These are phyloP conservation scores for Aeschynomene evenia DNA, from an alignment of 306 rosid species.

Conservation along the genomic window DNA sequence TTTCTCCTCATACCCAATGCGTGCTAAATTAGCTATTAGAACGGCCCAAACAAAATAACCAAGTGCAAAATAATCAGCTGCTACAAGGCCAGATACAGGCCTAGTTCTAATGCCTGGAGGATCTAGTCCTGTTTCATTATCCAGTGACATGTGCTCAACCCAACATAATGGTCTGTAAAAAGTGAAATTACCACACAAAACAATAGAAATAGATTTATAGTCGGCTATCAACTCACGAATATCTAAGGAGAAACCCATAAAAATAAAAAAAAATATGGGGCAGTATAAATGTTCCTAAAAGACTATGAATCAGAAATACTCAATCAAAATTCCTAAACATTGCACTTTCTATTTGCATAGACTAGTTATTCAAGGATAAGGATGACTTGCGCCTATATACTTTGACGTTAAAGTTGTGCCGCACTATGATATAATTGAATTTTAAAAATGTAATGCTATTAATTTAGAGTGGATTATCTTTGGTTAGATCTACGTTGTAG, in stretches of 20 bases:
- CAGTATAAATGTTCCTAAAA: not conserved
- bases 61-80: conserved; percentile 89
- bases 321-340: not conserved
- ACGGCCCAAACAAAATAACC: conserved; percentile 92
- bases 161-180: conserved; percentile 69
- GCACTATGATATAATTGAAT: no score
- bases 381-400: no score
- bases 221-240: no score
- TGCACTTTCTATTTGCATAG: not conserved
- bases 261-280: not conserved
- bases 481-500: no score
- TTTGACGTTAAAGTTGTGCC: no score
- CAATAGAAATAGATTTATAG: not conserved
- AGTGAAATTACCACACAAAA: conserved; percentile 2
- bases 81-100: conserved; percentile 85
- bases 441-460: no score
- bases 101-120: conserved; percentile 65
- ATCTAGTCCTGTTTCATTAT: conserved; percentile 83
- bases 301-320: conserved; percentile 13
- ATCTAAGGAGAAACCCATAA: no score
- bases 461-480: no score
- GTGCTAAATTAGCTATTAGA: conserved; percentile 85
- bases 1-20: conserved; percentile 86
- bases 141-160: conserved; percentile 83
- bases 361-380: no score